Conservation (phyloP, 2,329 filamentous ascomycete species). For the Sordariomycetes sp. region DNA sequence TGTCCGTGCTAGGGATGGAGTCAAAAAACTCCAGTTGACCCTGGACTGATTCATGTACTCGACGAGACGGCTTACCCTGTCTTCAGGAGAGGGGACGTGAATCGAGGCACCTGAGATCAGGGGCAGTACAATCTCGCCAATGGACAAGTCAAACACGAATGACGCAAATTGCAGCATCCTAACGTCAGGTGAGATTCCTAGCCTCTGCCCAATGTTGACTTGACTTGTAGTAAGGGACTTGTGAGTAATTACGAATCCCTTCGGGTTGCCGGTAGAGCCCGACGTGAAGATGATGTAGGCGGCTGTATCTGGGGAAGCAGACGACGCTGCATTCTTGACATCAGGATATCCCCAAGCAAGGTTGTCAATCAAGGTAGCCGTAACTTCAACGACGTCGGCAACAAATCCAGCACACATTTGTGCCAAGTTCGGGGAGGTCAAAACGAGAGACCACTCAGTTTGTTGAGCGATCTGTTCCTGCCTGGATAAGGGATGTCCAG, state of each 20-base stretch:
- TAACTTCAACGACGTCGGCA: slow-evolving; percentile 8
- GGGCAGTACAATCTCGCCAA: slow-evolving; percentile 2
- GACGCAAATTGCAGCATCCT: slow-evolving; percentile 1
- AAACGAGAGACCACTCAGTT: background rate
- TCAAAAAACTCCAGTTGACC: slow-evolving; percentile 2
- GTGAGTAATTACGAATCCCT: slow-evolving; percentile 7
- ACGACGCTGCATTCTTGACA: background rate
- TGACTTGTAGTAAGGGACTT: background rate
- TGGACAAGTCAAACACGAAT: slow-evolving; percentile 4
- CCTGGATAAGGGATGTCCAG: slow-evolving; percentile 1
- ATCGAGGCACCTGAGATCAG: slow-evolving; percentile 23
- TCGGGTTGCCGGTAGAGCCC: slow-evolving; percentile 7
- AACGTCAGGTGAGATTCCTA: background rate
- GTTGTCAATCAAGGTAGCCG: slow-evolving; percentile 15
- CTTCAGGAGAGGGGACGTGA: slow-evolving; percentile 25
- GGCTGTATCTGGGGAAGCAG: background rate
- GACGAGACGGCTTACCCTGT: background rate
- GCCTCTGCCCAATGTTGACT: background rate
- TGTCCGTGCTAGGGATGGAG: slow-evolving; percentile 1
- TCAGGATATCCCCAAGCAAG: slow-evolving; percentile 29
- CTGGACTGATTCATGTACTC: background rate
- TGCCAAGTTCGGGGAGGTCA: slow-evolving; percentile 16
- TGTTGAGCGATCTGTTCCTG: slow-evolving; percentile 1
- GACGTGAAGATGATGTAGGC: slow-evolving; percentile 10
- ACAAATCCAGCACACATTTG: slow-evolving; percentile 5